These are phyloP conservation scores for Phaffia rhodozyma DNA, from an alignment of 1,284 basidiomycete species.

Conservation along the genomic window DNA sequence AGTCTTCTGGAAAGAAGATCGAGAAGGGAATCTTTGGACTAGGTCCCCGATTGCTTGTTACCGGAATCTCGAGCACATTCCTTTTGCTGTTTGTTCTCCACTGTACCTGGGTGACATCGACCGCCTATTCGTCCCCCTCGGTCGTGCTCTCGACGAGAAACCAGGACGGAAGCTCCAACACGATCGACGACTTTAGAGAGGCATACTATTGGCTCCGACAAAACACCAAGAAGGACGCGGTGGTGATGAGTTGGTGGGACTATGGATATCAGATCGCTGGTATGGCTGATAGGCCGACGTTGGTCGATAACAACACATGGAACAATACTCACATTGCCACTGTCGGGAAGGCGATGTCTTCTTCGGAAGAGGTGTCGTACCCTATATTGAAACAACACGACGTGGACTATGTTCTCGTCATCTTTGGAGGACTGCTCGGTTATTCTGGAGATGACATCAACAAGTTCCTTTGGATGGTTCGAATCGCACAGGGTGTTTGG, in stretches of 20 bases:
- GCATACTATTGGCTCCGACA: conserved; percentile 99
- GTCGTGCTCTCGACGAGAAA: conserved; percentile 79
- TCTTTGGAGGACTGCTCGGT: conserved; percentile 92
- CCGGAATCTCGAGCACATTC: conserved; percentile 65
- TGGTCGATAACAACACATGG: conserved; percentile 99
- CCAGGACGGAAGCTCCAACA: conserved; percentile 76
- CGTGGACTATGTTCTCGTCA: conserved; percentile 93
- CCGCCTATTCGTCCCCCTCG: conserved; percentile 93
- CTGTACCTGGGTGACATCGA: conserved; percentile 92
- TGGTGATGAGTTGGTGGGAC: conserved; percentile 99
- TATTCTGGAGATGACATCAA: conserved; percentile 99
- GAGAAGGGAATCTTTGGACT: conserved; percentile 65
- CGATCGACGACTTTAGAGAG: conserved; percentile 99
- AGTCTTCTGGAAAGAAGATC: conserved; percentile 23
- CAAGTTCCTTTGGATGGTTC: conserved; percentile 99
- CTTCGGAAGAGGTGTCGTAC: conserved; percentile 86
- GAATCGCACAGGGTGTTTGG: conserved; percentile 97
- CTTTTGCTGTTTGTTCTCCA: conserved; percentile 85
- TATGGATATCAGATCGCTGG: conserved; percentile 99
- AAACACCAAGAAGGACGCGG: conserved; percentile 83
- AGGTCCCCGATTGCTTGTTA: conserved; percentile 66
- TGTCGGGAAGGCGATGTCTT: conserved; percentile 95
- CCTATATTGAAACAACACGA: conserved; percentile 95
- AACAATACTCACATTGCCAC: conserved; percentile 98
- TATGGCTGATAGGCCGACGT: conserved; percentile 90